Evolutionary conservation across 768 basidiomycete species (phyloP).

Genomic region (Leccinellum luteum): DNA sequence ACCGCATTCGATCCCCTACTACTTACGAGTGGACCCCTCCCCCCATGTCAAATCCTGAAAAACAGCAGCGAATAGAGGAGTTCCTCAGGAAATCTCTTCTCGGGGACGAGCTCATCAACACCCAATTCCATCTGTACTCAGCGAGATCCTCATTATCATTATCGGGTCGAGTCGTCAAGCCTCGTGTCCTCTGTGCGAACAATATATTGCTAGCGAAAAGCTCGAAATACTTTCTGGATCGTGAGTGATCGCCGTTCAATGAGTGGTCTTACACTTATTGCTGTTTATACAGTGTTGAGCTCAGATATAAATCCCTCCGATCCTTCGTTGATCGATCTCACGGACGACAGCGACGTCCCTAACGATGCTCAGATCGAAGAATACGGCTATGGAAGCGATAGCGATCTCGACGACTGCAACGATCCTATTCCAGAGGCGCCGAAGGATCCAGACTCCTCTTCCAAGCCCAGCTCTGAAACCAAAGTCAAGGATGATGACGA

Average conservation of each 20-base stretch:
- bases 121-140: slow-evolving; percentile 32
- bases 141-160: slow-evolving; percentile 8
- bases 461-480: background rate
- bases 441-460: background rate
- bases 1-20: background rate
- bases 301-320: slow-evolving; percentile 10
- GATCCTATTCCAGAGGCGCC: background rate
- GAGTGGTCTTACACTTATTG: background rate
- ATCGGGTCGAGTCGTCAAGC: slow-evolving; percentile 12
- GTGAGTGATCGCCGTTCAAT: slow-evolving; percentile 12
- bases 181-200: slow-evolving; percentile 28
- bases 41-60: slow-evolving; percentile 10
- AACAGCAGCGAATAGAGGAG: slow-evolving; percentile 17
- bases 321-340: slow-evolving; percentile 14
- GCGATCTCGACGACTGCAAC: slow-evolving; percentile 33
- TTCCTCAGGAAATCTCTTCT: slow-evolving; percentile 26
- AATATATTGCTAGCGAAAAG: slow-evolving; percentile 23
- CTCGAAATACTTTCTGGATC: slow-evolving; percentile 28
- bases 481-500: slow-evolving; percentile 5
- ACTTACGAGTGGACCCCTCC: no score
- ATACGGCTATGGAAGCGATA: slow-evolving; percentile 34
- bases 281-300: slow-evolving; percentile 11
- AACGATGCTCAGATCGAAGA: slow-evolving; percentile 11
- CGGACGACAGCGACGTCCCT: slow-evolving; percentile 9
- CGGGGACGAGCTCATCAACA: slow-evolving; percentile 28